Percentiles rank a stretch among this genome's conserved stretches.
phyloP scores from a whole-genome alignment of 2,329 filamentous ascomycete genomes.

The Cordyceps tenuipes region DNA sequence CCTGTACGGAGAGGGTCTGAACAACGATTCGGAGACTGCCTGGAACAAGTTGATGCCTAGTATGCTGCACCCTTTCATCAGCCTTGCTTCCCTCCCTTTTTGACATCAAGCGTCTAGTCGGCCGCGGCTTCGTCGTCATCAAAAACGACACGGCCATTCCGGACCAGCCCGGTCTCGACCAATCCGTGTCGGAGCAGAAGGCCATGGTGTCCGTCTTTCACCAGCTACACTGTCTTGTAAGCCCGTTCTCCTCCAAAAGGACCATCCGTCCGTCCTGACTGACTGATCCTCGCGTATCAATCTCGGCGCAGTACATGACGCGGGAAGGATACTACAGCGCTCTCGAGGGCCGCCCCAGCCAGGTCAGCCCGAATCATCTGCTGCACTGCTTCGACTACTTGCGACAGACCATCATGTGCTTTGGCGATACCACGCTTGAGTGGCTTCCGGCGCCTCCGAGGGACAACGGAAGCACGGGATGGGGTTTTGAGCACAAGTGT shows the following conservation, averaged over 20 bases:
- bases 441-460: constrained; percentile 20
- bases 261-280: not conserved
- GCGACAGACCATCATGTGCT: constrained; percentile 38
- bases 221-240: not conserved
- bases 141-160: not conserved
- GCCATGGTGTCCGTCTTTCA: not conserved
- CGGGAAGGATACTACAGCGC: constrained; percentile 12
- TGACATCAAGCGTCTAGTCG: not conserved
- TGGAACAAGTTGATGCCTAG: not conserved
- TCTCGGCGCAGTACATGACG: constrained; percentile 9
- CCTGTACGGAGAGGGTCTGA: not conserved
- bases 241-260: not conserved
- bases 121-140: not conserved
- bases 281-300: too few species aligned
- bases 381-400: constrained; percentile 42
- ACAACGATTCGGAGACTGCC: not conserved
- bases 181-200: not conserved
- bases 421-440: constrained; percentile 37
- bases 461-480: constrained; percentile 10
- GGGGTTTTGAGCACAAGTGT: constrained; percentile 16
- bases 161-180: not conserved
- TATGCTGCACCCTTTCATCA: not conserved
- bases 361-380: constrained; percentile 27
- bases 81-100: too few species aligned
- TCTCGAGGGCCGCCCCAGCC: constrained; percentile 12